phyloP scores from a whole-genome alignment of 768 basidiomycete species.

The Pulveroboletus frians region DNA sequence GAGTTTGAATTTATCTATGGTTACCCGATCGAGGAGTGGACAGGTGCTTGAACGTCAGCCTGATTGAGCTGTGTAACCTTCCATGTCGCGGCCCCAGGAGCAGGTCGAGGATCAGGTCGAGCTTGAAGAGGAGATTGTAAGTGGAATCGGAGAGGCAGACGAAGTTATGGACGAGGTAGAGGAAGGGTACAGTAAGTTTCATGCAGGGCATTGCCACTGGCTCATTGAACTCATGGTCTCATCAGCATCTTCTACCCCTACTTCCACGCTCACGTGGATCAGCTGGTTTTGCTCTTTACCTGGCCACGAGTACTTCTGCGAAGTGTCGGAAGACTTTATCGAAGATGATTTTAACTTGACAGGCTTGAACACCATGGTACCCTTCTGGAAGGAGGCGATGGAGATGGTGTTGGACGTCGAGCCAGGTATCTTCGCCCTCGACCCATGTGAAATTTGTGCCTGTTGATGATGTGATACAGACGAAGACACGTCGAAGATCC shows the following conservation, averaged over 20 bases:
- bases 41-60: conserved; percentile 16
- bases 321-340: conserved; percentile 98
- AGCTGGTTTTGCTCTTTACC: conserved; percentile 94
- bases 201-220: conserved; percentile 1
- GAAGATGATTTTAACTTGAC: conserved; percentile 99
- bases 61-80: conserved; percentile 22
- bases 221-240: conserved; percentile 16
- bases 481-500: conserved; percentile 93
- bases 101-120: conserved; percentile 46
- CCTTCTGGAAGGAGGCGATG: conserved; percentile 99
- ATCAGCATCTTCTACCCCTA: conserved; percentile 82
- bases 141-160: conserved; percentile 58
- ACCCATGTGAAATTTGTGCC: conserved; percentile 9
- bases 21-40: conserved; percentile 25
- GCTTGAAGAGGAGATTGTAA: conserved; percentile 57
- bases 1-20: conserved; percentile 25
- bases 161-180: conserved; percentile 72
- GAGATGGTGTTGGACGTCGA: conserved; percentile 99
- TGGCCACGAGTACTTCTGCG: conserved; percentile 97
- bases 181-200: conserved; percentile 71
- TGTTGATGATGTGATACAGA: conserved; percentile 38
- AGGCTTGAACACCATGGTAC: conserved; percentile 91
- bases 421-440: conserved; percentile 62
- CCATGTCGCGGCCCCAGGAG: conserved; percentile 37
- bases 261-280: conserved; percentile 91